Base-by-base conservation (phyloP, 2,329 filamentous ascomycete genomes). In the Aspergillus tanneri region DNA sequence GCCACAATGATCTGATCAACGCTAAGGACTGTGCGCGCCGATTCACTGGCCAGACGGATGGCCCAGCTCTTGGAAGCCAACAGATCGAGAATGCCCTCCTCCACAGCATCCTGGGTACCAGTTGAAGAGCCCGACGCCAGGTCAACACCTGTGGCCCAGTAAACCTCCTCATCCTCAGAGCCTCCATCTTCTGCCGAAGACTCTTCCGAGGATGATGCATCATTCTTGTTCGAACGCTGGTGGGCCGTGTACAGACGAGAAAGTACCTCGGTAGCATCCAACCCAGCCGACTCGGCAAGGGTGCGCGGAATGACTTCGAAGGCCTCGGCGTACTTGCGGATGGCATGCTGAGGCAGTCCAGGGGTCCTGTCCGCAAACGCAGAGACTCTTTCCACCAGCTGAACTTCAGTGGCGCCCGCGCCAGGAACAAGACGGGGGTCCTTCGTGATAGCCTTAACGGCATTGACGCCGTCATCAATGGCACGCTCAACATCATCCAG, bases 1-100 rank as follows among this genome's bases (percentile, higher is more conserved):
- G 95, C 91, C 49, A 99, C 93, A 68, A 99, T 99, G 67, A 99
- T 99, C 76, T 99, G 95, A 73, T 99, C 93, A 30, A 99, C 93
- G 39, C 90, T 95, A 56, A 99, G 77, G 23, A 99, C 87, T 39
- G 93, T 99, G 63, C 93, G 83, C 44, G 90, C 92, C 32, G 93
- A 87, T 74, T 99, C 93, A 19, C 92, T 96, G 28, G 93, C 95
- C 56, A 99, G 80, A 76, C 93, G 93, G 72, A 99, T 96, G 38
- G 93, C 93, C 92, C 91, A 97, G 66, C 85, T 86, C 81, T 99
- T 99, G 57, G 87, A 85, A 52, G 91, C 84, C 74, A 97, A 81
- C 35, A 99, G 80, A 68, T 99, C 95, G 46, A 99, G 79, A 59
- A 99, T 96, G 43, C 90, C 90, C 63, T 91, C 85, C 23, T 93